Percentiles rank a stretch among this genome's conserved stretches.
Conservation (phyloP, 2,329 filamentous ascomycete genomes). For the Dactylonectria estremocensis region DNA sequence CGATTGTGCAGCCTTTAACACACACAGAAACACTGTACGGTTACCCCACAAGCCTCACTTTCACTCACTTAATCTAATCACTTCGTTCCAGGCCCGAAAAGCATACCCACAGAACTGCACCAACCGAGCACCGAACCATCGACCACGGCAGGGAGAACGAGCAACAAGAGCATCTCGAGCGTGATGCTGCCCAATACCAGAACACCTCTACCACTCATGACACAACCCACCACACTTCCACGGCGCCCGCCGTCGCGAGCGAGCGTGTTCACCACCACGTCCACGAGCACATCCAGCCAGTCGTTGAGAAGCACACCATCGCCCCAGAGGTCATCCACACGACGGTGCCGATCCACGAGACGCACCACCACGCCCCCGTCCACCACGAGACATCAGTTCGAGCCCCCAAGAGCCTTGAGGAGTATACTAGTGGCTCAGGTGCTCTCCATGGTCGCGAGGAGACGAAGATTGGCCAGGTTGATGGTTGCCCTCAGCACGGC, state of each 20-base stretch:
- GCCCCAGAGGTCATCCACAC: constrained; percentile 80
- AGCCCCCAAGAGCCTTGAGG: constrained; percentile 74
- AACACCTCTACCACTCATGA: constrained; percentile 49
- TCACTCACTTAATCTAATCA: neutral
- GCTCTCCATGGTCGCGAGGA: constrained; percentile 68
- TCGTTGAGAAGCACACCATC: constrained; percentile 79
- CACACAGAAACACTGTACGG: constrained; percentile 60
- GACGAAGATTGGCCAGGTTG: constrained; percentile 70
- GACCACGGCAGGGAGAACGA: constrained; percentile 71
- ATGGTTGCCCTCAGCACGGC: constrained; percentile 66
- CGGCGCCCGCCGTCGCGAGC: constrained; percentile 46
- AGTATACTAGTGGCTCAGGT: constrained; percentile 68
- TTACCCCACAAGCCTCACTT: fast-evolving
- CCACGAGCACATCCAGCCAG: constrained; percentile 79
- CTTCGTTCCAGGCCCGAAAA: constrained; percentile 65
- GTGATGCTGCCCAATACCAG: constrained; percentile 61
- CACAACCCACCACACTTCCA: constrained; percentile 47
- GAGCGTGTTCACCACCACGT: constrained; percentile 63
- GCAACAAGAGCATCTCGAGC: constrained; percentile 62
- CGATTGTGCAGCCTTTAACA: constrained; percentile 75
- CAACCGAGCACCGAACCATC: constrained; percentile 73
- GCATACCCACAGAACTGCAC: constrained; percentile 72
- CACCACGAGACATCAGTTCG: constrained; percentile 77
- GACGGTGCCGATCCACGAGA: constrained; percentile 80
- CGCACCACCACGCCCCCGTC: constrained; percentile 76